A percentile compares a stretch with the other conserved stretches of the same genome.
These are phyloP conservation scores for Patellifolia procumbens DNA, from an alignment of 179 eudicot genomes.

Conservation along the genomic window DNA sequence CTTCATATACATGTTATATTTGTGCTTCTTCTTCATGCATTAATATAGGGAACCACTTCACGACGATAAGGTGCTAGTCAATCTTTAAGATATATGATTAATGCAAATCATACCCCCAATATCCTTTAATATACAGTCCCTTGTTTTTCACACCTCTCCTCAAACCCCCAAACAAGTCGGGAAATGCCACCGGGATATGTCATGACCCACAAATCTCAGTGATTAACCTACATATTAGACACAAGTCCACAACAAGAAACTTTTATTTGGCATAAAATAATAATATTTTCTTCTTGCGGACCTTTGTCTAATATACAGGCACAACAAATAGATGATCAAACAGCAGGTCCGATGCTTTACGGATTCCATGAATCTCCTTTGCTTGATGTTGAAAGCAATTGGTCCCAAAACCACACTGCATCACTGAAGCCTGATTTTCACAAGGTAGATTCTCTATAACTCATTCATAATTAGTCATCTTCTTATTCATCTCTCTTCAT, in stretches of 20 bases:
- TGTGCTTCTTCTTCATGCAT: not conserved
- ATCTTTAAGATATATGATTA: not conserved
- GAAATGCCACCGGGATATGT: no score
- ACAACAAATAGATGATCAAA: conserved; percentile 41
- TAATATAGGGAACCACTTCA: not conserved
- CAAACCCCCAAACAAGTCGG: no score
- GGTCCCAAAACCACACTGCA: conserved; percentile 49
- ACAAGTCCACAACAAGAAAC: no score
- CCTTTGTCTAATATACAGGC: conserved; percentile 36
- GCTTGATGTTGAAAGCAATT: conserved; percentile 47
- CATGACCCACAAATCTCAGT: no score
- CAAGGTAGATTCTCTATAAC: conserved; percentile 39
- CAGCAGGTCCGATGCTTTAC: conserved; percentile 52
- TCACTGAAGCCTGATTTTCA: conserved; percentile 38
- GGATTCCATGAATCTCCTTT: conserved; percentile 57
- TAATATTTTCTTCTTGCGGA: not conserved
- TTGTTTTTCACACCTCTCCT: no score
- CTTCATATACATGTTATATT: not conserved
- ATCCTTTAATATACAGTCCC: no score
- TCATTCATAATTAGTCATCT: not conserved
- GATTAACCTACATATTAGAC: no score
- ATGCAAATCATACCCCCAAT: no score
- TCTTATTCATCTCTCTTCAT: not conserved
- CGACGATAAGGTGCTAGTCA: not conserved
- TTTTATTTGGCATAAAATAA: no score